Evolutionary conservation across 345 rosid species (phyloP).

Genomic region (Citrus cavaleriei): DNA sequence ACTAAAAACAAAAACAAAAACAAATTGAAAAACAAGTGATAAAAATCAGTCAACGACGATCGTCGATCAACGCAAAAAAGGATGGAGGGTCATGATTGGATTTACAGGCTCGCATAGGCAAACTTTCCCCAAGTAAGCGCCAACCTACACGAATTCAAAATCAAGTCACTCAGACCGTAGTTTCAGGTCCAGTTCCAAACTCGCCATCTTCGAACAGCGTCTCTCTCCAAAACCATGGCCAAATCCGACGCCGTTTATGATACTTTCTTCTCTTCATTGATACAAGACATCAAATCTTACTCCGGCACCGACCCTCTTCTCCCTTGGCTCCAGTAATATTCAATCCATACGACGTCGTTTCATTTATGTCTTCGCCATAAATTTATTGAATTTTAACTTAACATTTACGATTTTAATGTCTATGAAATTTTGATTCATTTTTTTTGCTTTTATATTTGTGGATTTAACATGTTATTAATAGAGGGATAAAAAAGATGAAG

Average conservation of each 20-base stretch:
- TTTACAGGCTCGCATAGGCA: not conserved
- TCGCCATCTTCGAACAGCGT: not conserved
- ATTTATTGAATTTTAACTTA: not conserved
- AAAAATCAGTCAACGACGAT: too few species aligned
- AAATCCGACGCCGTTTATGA: constrained; percentile 26
- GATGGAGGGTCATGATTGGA: not conserved
- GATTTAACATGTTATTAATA: constrained; percentile 12
- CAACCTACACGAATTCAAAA: constrained; percentile 7
- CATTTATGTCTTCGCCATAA: not conserved
- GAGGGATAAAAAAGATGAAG: constrained; percentile 77
- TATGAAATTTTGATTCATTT: not conserved
- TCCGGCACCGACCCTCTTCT: constrained; percentile 78
- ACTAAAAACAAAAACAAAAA: too few species aligned
- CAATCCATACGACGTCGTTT: not conserved
- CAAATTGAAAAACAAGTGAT: too few species aligned
- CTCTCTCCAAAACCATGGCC: not conserved
- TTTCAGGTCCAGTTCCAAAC: not conserved
- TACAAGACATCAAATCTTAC: constrained; percentile 78
- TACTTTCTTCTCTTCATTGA: constrained; percentile 58
- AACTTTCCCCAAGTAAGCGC: constrained; percentile 6
- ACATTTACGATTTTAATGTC: not conserved
- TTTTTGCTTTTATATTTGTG: too few species aligned
- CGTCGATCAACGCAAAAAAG: too few species aligned
- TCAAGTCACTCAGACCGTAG: not conserved
- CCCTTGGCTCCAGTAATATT: constrained; percentile 83